phyloP scores from a whole-genome alignment of 2,329 filamentous ascomycete species.

The Penicillium sp. region DNA sequence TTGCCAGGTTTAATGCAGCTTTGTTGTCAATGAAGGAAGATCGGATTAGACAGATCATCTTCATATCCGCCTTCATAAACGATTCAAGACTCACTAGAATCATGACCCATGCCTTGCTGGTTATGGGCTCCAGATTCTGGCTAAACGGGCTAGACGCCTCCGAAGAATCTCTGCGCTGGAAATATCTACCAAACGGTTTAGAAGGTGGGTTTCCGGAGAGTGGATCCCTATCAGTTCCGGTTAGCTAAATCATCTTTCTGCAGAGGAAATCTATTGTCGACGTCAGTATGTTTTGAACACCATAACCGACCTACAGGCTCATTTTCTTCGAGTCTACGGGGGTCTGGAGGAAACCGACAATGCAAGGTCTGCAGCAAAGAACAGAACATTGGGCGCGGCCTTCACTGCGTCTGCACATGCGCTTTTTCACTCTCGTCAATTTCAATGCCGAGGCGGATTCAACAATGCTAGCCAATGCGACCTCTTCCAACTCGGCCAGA shows the following conservation, averaged over 20 bases:
- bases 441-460: constrained; percentile 43
- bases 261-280: constrained; percentile 45
- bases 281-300: constrained; percentile 43
- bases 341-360: constrained; percentile 29
- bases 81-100: constrained; percentile 27
- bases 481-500: constrained; percentile 45
- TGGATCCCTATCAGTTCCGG: not conserved
- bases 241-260: not conserved
- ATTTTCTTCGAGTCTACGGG: constrained; percentile 43
- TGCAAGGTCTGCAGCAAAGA: constrained; percentile 14
- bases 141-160: constrained; percentile 27
- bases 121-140: constrained; percentile 40
- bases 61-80: constrained; percentile 35
- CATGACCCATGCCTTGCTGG: constrained; percentile 35
- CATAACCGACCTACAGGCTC: constrained; percentile 42
- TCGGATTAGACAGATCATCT: constrained; percentile 39
- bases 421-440: constrained; percentile 21
- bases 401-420: constrained; percentile 14
- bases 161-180: constrained; percentile 32
- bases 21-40: constrained; percentile 38
- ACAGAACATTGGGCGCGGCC: constrained; percentile 9
- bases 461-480: constrained; percentile 45
- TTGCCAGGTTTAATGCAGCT: constrained; percentile 22
- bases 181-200: constrained; percentile 36
- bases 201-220: constrained; percentile 34